Evolutionary conservation across 1,139 yeast species (phyloP).

Genomic region (Taphrina populina): DNA sequence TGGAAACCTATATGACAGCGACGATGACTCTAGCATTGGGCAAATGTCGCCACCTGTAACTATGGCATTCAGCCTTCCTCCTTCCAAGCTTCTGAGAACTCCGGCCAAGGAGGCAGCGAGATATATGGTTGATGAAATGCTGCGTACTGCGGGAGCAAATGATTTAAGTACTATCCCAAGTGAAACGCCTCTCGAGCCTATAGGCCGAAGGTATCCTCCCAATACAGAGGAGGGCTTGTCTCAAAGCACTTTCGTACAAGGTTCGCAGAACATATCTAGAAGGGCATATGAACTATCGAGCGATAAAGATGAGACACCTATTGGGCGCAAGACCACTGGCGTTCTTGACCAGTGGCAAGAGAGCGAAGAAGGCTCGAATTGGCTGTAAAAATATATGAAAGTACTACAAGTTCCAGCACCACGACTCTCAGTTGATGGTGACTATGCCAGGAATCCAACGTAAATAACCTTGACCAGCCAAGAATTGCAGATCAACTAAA

Average conservation of each 20-base stretch:
- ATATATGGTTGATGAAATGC: conserved; percentile 37
- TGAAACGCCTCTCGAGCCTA: conserved; percentile 13
- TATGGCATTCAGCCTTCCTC: conserved; percentile 33
- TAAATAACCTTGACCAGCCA: too few species aligned
- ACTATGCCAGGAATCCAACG: too few species aligned
- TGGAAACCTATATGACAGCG: conserved; percentile 37
- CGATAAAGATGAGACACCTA: conserved; percentile 10
- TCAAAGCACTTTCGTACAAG: conserved; percentile 7
- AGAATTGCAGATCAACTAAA: too few species aligned
- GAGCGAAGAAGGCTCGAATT: conserved; percentile 19
- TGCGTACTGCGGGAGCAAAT: conserved; percentile 30
- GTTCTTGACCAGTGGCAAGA: conserved; percentile 23
- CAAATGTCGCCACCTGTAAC: conserved; percentile 35
- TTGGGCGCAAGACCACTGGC: conserved; percentile 8
- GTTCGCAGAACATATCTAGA: conserved; percentile 16
- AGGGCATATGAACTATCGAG: conserved; percentile 5
- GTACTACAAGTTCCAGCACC: too few species aligned
- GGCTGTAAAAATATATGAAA: too few species aligned
- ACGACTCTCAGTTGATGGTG: too few species aligned
- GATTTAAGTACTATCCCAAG: conserved; percentile 24
- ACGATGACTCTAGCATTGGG: conserved; percentile 37
- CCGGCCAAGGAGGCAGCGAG: conserved; percentile 32
- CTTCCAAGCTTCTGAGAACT: conserved; percentile 32
- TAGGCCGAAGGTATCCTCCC: background rate
- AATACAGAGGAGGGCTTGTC: background rate